These are phyloP conservation scores for Dionaea muscipula DNA, from an alignment of 179 eudicot genomes.

Conservation along the genomic window DNA sequence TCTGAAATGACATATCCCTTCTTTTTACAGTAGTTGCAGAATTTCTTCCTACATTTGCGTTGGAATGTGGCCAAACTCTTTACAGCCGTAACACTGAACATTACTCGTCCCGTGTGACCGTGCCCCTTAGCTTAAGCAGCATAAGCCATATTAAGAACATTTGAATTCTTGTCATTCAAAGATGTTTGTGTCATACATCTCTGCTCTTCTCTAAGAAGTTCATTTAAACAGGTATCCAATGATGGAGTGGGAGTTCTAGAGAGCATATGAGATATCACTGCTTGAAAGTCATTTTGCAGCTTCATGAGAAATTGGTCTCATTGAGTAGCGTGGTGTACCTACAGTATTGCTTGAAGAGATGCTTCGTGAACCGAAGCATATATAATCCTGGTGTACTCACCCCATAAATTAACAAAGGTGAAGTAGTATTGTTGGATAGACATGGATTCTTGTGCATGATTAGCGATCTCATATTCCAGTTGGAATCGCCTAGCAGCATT, in stretches of 20 bases:
- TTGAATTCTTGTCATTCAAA: no score
- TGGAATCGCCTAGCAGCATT: no score
- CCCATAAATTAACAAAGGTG: no score
- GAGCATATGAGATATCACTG: background rate
- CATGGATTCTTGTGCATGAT: no score
- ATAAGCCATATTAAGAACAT: background rate
- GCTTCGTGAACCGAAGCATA: background rate
- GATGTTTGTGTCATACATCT: background rate
- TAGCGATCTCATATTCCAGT: no score
- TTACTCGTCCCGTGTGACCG: background rate
- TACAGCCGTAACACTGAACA: background rate
- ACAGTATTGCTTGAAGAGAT: background rate
- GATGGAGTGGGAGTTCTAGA: background rate
- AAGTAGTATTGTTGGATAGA: no score
- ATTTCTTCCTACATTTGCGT: background rate
- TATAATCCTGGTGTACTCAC: no score
- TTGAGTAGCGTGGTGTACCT: background rate
- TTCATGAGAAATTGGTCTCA: no score
- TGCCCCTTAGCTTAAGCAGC: background rate
- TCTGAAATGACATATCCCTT: background rate
- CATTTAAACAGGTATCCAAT: background rate
- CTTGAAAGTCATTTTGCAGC: background rate
- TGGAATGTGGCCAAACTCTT: background rate
- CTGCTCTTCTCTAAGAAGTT: no score
- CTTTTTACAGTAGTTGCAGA: no score